These are phyloP conservation scores for Dryadomyces quercivorus DNA, from an alignment of 2,329 filamentous ascomycete genomes.

Conservation along the genomic window DNA sequence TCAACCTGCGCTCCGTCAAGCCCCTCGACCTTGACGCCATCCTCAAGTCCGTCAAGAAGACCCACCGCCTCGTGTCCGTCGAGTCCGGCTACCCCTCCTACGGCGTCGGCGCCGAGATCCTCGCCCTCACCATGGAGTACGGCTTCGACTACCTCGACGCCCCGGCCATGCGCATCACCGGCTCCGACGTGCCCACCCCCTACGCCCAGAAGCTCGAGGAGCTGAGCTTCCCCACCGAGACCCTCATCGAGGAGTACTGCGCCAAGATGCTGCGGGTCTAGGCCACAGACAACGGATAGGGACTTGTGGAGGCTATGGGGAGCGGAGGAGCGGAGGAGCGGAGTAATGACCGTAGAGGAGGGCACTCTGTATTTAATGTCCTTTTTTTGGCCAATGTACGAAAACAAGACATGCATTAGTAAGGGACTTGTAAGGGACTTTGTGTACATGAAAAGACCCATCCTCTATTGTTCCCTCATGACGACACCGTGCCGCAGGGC, in stretches of 20 bases:
- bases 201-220: slow-evolving; percentile 90
- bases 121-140: slow-evolving; percentile 94
- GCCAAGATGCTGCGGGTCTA: slow-evolving; percentile 73
- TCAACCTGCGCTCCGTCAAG: slow-evolving; percentile 97
- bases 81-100: slow-evolving; percentile 96
- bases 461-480: background rate
- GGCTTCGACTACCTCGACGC: slow-evolving; percentile 95
- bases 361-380: background rate
- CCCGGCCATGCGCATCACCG: slow-evolving; percentile 85
- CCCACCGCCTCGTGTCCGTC: slow-evolving; percentile 76
- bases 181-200: slow-evolving; percentile 92
- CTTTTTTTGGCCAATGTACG: background rate
- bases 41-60: slow-evolving; percentile 98
- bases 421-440: background rate
- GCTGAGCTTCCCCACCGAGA: slow-evolving; percentile 87
- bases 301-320: background rate
- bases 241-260: slow-evolving; percentile 75
- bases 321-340: no score
- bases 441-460: no score
- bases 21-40: slow-evolving; percentile 92
- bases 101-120: slow-evolving; percentile 83
- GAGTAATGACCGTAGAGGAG: background rate
- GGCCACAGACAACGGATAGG: no score
- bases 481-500: slow-evolving; percentile 3
- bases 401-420: background rate